These are phyloP conservation scores for Oropetium thomaeum DNA, from an alignment of 176 grass and related monocot species.

Conservation along the genomic window DNA sequence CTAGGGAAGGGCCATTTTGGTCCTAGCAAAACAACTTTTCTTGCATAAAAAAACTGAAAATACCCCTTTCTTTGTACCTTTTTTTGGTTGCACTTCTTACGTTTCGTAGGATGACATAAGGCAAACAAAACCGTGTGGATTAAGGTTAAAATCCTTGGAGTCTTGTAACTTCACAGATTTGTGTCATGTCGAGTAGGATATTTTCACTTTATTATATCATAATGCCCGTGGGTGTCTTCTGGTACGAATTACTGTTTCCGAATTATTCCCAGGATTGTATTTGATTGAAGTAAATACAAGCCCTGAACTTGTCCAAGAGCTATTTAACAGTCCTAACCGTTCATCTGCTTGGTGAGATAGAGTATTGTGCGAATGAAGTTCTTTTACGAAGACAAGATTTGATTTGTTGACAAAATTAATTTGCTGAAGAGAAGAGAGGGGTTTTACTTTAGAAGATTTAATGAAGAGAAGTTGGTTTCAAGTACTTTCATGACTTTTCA, in stretches of 20 bases:
- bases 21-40: background rate
- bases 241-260: slow-evolving; percentile 43
- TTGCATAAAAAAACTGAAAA: background rate
- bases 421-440: slow-evolving; percentile 45
- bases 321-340: slow-evolving; percentile 42
- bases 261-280: slow-evolving; percentile 74
- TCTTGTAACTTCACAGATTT: background rate
- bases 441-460: slow-evolving; percentile 53
- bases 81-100: background rate
- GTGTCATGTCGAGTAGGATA: background rate
- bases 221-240: slow-evolving; percentile 4
- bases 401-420: slow-evolving; percentile 52
- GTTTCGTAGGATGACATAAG: background rate
- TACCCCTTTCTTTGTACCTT: background rate
- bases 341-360: slow-evolving; percentile 57
- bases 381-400: slow-evolving; percentile 47
- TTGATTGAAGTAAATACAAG: slow-evolving; percentile 78
- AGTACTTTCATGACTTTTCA: slow-evolving; percentile 52
- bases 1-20: background rate
- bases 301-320: slow-evolving; percentile 56
- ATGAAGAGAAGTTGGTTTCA: slow-evolving; percentile 62
- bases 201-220: background rate
- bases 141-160: background rate
- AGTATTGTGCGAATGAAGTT: slow-evolving; percentile 51
- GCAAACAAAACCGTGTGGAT: background rate